Evolutionary conservation across 2,329 filamentous ascomycete species (phyloP).

Genomic region (Neurospora crassa): DNA sequence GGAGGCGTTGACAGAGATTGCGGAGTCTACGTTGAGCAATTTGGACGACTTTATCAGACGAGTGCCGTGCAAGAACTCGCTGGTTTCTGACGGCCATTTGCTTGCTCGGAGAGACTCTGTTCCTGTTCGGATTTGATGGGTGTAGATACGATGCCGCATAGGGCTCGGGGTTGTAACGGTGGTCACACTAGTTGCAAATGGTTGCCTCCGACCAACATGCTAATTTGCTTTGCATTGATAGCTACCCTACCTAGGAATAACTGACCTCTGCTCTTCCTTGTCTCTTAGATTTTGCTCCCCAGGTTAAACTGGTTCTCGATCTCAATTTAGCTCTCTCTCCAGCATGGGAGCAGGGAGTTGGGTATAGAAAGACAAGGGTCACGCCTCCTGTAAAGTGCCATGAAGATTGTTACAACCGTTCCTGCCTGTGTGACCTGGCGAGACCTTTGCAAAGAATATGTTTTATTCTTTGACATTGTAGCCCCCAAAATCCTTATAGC

Average conservation of each 20-base stretch:
- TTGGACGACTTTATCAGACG: constrained; percentile 33
- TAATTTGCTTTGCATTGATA: not conserved
- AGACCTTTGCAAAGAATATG: not conserved
- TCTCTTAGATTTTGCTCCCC: not conserved
- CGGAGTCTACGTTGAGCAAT: constrained; percentile 49
- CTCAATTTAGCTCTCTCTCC: not conserved
- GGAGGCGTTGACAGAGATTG: constrained; percentile 56
- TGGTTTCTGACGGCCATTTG: constrained; percentile 21
- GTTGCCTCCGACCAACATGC: not conserved
- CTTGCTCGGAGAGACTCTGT: constrained; percentile 20
- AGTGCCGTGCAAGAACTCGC: constrained; percentile 27
- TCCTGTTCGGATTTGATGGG: constrained; percentile 26
- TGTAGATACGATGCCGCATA: not conserved
- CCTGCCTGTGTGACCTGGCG: not conserved
- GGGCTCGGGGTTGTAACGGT: not conserved
- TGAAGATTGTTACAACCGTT: not conserved
- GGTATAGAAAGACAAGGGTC: not conserved
- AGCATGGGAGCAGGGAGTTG: not conserved
- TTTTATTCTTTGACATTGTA: not conserved
- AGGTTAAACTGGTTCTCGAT: too few species aligned
- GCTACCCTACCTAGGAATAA: not conserved
- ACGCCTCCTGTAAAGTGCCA: not conserved
- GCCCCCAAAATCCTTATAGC: too few species aligned
- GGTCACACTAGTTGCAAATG: not conserved
- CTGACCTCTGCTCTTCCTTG: not conserved